Conservation (phyloP, 495 filamentous ascomycete genomes). For the Lasiosphaeris hirsuta region DNA sequence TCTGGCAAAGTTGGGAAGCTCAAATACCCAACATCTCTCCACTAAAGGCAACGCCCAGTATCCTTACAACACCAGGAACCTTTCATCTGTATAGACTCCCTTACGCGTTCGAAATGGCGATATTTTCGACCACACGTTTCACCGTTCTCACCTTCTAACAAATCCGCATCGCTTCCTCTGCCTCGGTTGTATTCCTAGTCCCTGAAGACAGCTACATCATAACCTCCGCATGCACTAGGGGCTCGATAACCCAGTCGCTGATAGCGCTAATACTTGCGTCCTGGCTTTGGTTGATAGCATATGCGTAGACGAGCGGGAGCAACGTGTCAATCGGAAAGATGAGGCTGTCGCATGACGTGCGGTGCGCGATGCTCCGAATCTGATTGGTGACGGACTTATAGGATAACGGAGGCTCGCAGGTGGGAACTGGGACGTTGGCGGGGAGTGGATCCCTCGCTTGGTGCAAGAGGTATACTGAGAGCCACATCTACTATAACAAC, state of each 20-base stretch:
- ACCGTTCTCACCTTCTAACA: conserved; percentile 18
- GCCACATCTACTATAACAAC: no score
- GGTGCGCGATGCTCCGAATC: conserved; percentile 71
- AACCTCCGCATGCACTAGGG: conserved; percentile 39
- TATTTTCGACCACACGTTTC: conserved; percentile 26
- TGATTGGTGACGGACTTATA: conserved; percentile 76
- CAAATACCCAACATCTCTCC: no score
- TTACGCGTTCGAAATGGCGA: conserved; percentile 14
- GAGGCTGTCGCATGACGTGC: conserved; percentile 65
- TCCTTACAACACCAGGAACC: background rate
- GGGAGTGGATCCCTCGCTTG: conserved; percentile 18
- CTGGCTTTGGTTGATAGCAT: conserved; percentile 68
- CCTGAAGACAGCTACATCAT: conserved; percentile 21
- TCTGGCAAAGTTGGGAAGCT: no score
- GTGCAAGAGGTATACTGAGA: no score
- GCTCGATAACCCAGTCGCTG: conserved; percentile 38
- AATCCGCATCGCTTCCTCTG: conserved; percentile 29
- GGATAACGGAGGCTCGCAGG: conserved; percentile 48
- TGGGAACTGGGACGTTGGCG: conserved; percentile 4
- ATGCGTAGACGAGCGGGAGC: conserved; percentile 72
- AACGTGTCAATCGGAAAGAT: conserved; percentile 65
- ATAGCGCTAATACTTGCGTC: conserved; percentile 53
- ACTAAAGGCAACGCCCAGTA: no score
- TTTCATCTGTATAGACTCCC: conserved; percentile 24
- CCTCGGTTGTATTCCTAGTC: conserved; percentile 25